Base-by-base conservation (phyloP, 2,329 filamentous ascomycete genomes). In the Neopestalotiopsis rosae region DNA sequence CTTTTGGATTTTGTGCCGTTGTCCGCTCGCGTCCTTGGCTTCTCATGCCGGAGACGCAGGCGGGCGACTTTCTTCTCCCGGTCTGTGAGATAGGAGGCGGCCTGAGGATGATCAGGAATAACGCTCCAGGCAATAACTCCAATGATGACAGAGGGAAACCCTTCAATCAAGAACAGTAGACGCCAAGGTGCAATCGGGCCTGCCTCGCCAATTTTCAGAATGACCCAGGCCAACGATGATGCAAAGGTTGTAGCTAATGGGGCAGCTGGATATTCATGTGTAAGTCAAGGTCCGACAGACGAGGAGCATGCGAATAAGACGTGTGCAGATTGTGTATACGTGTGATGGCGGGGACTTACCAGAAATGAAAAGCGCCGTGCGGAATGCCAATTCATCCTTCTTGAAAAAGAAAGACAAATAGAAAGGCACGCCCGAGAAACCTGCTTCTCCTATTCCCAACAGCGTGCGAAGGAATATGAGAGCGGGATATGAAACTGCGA, bases 351-450 rank as follows among this genome's bases (percentile, higher is more conserved):
- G 20, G 2, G 38, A 5, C 80, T 62, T 75, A 86, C 84, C 93
- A 0, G 93, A 94, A 67, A 98, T 91, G 80, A 97, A 97, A 1
- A 97, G 86, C 28, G 94, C 95, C 0, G 93, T 96, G 49, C 95
- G 86, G 70, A 96, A 91, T 0, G 95, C 95, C 42, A 98, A 83
- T 79, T 98, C 95, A 59, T 88, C 82, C 45, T 88, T 80, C 74
- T 85, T 87, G 78, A 88, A 91, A 78, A 91, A 91, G 79, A 90
- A 90, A 17, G 88, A 89, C 40, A 91, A 79, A 72, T 90, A 91
- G 69, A 89, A 88, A 0, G 89, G 89, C 49, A 91, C 85, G 3
- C 89, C 89, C 0, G 87, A 86, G 71, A 92, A 92, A 1, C 88
- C 90, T 2, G 90, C 90, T 81, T 92, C 90, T 49, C 87, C 88